Evolutionary conservation across 2,329 filamentous ascomycete species (phyloP), one percentile per base, ranked within the genome.

Genomic region (Colletotrichum tanaceti): DNA sequence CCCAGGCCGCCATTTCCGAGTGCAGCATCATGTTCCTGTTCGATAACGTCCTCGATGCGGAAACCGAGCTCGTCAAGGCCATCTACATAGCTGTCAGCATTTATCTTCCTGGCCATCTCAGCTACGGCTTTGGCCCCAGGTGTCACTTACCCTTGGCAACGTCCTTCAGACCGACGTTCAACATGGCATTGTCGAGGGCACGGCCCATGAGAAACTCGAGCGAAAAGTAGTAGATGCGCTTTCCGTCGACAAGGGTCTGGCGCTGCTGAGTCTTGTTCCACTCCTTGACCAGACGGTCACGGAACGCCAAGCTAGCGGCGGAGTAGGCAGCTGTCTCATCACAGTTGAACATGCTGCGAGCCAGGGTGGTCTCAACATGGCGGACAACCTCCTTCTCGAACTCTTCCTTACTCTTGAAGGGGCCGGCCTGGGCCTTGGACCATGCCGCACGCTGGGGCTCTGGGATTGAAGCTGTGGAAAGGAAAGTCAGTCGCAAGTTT

Each of bases 211-310:
- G 83, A 76, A 99, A 99, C 81, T 99, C 96, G 67, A 99, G 89
- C 73, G 94, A 98, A 70, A 99, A 88, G 79, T 99, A 99, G 84
- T 99, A 99, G 74, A 99, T 88, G 70, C 96, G 90, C 87, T 99
- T 99, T 81, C 89, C 90, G 78, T 98, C 96, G 65, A 88, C 86
- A 75, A 92, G 93, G 0, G 95, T 98, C 82, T 99, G 96, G 70
- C 91, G 91, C 84, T 99, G 96, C 83, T 99, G 96, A 54, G 96
- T 99, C 82, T 91, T 94, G 84, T 98, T 99, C 96, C 96, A 99
- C 74, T 97, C 93, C 71, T 96, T 90, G 76, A 99, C 91, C 77
- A 99, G 85, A 60, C 94, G 91, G 79, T 99, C 95, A 76, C 96
- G 89, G 82, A 99, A 95, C 32, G 96, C 95, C 75, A 99, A 84